Evolutionary conservation across 495 filamentous ascomycete genomes (phyloP), one percentile per base, ranked within the genome.

Genomic region (Talaromyces wortmannii): DNA sequence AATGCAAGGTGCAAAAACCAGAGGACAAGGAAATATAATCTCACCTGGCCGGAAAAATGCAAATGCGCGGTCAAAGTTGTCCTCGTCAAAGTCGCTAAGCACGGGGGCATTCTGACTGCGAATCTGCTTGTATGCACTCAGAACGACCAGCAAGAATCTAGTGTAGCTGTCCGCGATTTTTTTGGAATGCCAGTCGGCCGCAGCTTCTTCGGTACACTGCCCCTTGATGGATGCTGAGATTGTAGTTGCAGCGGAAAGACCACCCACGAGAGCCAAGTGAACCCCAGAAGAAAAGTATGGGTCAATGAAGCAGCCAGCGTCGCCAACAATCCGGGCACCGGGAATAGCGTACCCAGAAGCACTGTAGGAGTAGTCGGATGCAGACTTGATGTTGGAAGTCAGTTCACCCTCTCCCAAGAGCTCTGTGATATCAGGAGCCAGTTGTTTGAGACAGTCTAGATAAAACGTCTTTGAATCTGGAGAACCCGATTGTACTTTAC

Each of bases 61-160:
- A 59, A 79, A 79, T 10, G 78, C 78, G 29, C 63, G 59, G 7
- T 78, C 75, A 51, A 77, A 79, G 30, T 60, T 67, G 0, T 74
- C 61, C 52, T 78, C 76, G 29, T 78, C 69, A 30, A 63, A 69
- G 48, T 76, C 67, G n/a, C 44, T 64, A 5, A 74, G 16, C 3
- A 74, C 58, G 4, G 64, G 55, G 15, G 65, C 56, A 5, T 77
- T 68, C 29, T 66, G 59, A 8, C 8, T 8, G 36, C 62, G 57
- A 46, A 82, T 78, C 63, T 81, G 79, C 59, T 70, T 70, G 5
- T 67, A 57, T 1, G 73, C 67, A 50, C 67, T 78, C 45, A 69
- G 48, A 1, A 81, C 72, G 2, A 79, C 66, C 2, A 82, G 51
- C 31, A 80, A 52, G 64, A 82, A 82, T 10, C 77, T 71, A 2